These are phyloP conservation scores for Hypoxylon rubiginosum DNA, from an alignment of 2,329 filamentous ascomycete species.

Conservation along the genomic window DNA sequence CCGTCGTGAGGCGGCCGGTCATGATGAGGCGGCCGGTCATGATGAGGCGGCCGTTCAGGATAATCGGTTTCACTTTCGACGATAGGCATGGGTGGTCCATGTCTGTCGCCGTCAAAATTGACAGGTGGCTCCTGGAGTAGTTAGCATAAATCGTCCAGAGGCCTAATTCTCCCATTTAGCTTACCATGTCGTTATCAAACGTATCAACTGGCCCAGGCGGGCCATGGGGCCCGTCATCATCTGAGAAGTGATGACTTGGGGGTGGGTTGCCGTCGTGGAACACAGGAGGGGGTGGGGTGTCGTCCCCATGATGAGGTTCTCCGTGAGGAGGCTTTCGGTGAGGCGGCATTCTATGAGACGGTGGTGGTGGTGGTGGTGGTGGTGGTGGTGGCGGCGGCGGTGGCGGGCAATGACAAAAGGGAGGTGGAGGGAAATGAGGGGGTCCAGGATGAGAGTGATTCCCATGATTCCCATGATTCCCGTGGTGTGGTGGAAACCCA, in stretches of 20 bases:
- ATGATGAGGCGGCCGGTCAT: too few relatives aligned
- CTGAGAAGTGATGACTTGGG: slow-evolving; percentile 12
- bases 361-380: slow-evolving; percentile 41
- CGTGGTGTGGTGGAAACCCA: slow-evolving; percentile 40
- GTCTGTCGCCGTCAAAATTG: slow-evolving; percentile 17
- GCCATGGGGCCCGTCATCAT: slow-evolving; percentile 8
- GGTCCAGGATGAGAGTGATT: slow-evolving; percentile 42
- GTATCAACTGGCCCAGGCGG: not conserved
- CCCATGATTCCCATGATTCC: slow-evolving; percentile 44
- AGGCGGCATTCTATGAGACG: slow-evolving; percentile 14
- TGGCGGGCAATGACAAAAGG: slow-evolving; percentile 51
- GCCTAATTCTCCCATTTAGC: not conserved
- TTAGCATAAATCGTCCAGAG: slow-evolving; percentile 8
- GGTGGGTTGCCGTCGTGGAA: slow-evolving; percentile 17
- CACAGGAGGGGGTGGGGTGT: slow-evolving; percentile 19
- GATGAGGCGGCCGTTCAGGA: not conserved
- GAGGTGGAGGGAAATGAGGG: slow-evolving; percentile 28
- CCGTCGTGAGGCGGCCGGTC: too few relatives aligned
- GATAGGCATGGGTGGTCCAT: slow-evolving; percentile 18
- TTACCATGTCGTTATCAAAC: slow-evolving; percentile 25
- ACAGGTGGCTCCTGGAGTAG: slow-evolving; percentile 18
- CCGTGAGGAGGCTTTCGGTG: slow-evolving; percentile 22
- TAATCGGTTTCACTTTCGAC: slow-evolving; percentile 6
- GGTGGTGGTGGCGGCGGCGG: slow-evolving; percentile 33
- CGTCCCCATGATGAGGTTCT: too few relatives aligned